phyloP scores from a whole-genome alignment of 2,329 filamentous ascomycete species.

The Calcarisporium arbuscula region DNA sequence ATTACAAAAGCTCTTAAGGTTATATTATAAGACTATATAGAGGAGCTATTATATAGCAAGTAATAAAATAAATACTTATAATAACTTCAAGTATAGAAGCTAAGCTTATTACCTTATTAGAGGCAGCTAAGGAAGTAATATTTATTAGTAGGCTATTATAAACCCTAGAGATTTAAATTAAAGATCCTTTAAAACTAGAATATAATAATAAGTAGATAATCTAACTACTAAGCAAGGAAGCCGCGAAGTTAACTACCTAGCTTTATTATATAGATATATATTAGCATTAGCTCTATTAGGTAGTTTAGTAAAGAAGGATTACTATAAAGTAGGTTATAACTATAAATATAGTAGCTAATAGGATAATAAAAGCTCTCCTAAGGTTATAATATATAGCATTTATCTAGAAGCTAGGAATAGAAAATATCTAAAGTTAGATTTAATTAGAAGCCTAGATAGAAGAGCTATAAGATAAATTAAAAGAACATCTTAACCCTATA shows the following conservation, averaged over 20 bases:
- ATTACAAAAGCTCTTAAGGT: slow-evolving; percentile 5
- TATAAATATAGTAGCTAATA: background rate
- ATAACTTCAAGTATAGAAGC: slow-evolving; percentile 5
- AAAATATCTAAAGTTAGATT: no score
- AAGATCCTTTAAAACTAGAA: background rate
- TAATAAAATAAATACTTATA: slow-evolving; percentile 4
- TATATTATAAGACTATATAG: slow-evolving; percentile 6
- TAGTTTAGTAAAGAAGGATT: background rate
- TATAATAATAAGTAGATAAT: background rate
- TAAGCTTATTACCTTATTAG: slow-evolving; percentile 3
- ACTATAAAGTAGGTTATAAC: background rate
- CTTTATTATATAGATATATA: background rate
- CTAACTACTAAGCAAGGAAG: background rate
- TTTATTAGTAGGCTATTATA: background rate
- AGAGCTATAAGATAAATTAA: no score
- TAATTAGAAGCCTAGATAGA: background rate
- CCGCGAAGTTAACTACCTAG: background rate
- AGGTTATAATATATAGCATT: background rate
- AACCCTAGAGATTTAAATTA: no score
- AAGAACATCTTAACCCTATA: no score
- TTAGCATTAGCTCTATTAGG: background rate
- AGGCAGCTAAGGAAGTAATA: slow-evolving; percentile 4
- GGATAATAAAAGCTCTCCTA: background rate
- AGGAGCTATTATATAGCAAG: slow-evolving; percentile 2
- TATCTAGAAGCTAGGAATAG: background rate